Base-by-base conservation (phyloP, 805 yeast species). In the Kockiozyma suomiensis region DNA sequence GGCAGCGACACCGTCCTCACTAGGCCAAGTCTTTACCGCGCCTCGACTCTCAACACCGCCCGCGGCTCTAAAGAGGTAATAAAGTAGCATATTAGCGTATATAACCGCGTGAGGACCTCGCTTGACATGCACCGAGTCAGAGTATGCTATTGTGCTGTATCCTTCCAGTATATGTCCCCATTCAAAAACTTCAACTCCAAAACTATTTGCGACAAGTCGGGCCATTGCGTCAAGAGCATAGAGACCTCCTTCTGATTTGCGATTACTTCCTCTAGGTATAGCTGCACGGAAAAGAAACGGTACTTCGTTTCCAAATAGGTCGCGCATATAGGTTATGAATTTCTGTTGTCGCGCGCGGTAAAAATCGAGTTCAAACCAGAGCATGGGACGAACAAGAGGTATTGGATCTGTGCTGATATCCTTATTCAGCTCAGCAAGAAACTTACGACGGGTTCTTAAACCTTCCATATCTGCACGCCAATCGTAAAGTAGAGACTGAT, bases 11-110 rank as follows among this genome's bases (percentile, higher is more conserved):
- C n/a, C n/a, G 13, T 15, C 50, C 17, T 49, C 56, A 45, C 51
- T 52, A 41, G 60, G 46, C 53, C 41, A 25, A 19, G 26, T 8
- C 42, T 28, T 30, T 13, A 59, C 48, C 4, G 23, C 46, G 15
- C 63, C 63, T n/a, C 45, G 41, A 23, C 30, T 25, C 46, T 61
- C 63, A 19, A 47, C 41, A 33, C 65, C 65, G 19, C 65, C 65
- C 30, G 57, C 40, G 12, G 63, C 64, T 23, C 65, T 35, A 47
- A 59, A 59, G 23, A 61, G 40, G 38, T 62, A 62, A 32, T 62
- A 47, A 42, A 61, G 26, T 41, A 62, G 32, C 66, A 62, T 62
- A 33, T 62, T 55, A 4, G 37, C 50, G 19, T 42, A 60, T n/a
- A 52, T 19, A n/a, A 23, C 54, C 8, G 50, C 38, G 6, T 40